Evolutionary conservation across 305 asterid genomes (phyloP), one percentile per base, ranked within the genome.

Genomic region (Striga hermonthica): DNA sequence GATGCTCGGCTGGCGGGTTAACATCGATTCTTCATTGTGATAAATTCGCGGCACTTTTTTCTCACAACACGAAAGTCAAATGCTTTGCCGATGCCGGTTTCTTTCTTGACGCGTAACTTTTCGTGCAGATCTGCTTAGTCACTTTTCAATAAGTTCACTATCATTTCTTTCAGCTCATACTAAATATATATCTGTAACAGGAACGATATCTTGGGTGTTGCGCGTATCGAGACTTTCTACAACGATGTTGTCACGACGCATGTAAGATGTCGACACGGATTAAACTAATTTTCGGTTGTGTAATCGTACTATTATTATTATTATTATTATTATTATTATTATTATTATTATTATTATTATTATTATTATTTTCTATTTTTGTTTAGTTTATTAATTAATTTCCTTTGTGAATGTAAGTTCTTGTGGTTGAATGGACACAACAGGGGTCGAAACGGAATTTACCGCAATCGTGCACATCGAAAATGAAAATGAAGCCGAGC

Each of bases 1-100:
- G 96, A 69, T 86, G 95, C 72, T 88, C 96, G 5, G 90, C 95
- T 54, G 95, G 95, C 57, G 94, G 95, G 57, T 75, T 86, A 62
- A 50, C 90, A 11, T 74, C 95, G 3, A 82, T 88, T 54, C 79
- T 88, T 65, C 81, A 88, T 64, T 88, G 96, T 44, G 96, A 88
- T 76, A 73, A 36, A 3, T 88, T 86, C 78, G 78, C 63, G 65
- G 34, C 86, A 47, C 86, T 82, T 48, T 64, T 88, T 48, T 88
- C 91, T 0, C 7, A 9, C 1, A 36, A 73, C 37, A 47, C 86
- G 41, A 86, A 69, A 55, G 96, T 88, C 12, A 88, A 86, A 77
- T 88, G 95, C 77, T 77, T 86, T 10, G 76, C 95, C 0, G 96
- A 88, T 72, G 96, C 96, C 41, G 96, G 96, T 50, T 88, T 68